Conservation (phyloP, 495 filamentous ascomycete species). For the Choiromyces venosus region DNA sequence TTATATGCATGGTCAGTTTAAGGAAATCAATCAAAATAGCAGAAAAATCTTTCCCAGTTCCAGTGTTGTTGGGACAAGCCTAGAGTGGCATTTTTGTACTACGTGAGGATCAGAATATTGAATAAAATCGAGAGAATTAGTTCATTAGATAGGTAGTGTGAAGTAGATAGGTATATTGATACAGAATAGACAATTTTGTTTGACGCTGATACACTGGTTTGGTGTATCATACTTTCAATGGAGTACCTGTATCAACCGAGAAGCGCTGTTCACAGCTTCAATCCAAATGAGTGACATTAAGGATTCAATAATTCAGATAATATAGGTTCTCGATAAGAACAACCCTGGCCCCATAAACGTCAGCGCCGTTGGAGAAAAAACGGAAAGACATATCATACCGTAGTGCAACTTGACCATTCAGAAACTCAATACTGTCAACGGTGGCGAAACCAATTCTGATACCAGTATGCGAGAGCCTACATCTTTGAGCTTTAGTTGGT, state of each 20-base stretch:
- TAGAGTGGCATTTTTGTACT: background rate
- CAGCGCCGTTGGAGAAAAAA: too few species aligned
- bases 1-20: background rate
- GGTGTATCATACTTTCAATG: too few species aligned
- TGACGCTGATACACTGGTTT: too few species aligned
- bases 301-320: too few species aligned
- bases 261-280: background rate
- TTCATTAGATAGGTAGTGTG: background rate
- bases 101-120: background rate
- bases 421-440: background rate
- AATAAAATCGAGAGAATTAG: background rate
- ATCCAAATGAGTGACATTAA: too few species aligned
- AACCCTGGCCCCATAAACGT: too few species aligned
- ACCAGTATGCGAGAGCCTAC: too few species aligned
- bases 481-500: too few species aligned
- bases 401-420: background rate
- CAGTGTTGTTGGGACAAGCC: background rate
- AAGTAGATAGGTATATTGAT: background rate
- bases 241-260: too few species aligned
- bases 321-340: too few species aligned
- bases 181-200: background rate
- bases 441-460: too few species aligned
- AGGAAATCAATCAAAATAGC: background rate
- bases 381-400: too few species aligned
- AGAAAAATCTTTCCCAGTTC: background rate